Evolutionary conservation across 345 rosid genomes (phyloP).

Genomic region (Bruguiera gymnorhiza): DNA sequence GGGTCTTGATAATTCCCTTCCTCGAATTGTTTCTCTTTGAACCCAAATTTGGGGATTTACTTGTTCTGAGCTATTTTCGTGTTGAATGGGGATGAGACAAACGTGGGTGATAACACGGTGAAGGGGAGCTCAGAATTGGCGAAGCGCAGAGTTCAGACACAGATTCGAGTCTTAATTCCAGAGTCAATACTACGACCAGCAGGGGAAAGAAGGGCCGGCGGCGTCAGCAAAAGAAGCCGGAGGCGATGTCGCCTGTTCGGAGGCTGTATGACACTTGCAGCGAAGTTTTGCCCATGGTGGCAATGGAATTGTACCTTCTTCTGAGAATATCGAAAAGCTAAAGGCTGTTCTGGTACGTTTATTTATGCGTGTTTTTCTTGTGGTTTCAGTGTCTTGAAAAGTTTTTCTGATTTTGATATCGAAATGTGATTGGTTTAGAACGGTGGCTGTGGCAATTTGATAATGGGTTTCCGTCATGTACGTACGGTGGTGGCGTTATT

Average conservation of each 20-base stretch:
- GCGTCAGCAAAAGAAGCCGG: slow-evolving; percentile 26
- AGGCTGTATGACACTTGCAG: slow-evolving; percentile 65
- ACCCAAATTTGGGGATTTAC: background rate
- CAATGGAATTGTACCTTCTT: slow-evolving; percentile 58
- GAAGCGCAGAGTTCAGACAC: slow-evolving; percentile 22
- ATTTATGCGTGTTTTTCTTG: background rate
- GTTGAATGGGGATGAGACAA: slow-evolving; percentile 63
- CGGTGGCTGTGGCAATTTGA: too few species aligned
- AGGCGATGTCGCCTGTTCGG: slow-evolving; percentile 45
- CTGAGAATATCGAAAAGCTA: slow-evolving; percentile 53
- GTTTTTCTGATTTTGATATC: background rate
- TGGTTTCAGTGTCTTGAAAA: background rate
- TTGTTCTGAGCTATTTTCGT: background rate
- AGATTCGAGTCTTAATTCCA: slow-evolving; percentile 7
- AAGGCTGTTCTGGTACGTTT: slow-evolving; percentile 62
- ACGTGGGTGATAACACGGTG: slow-evolving; percentile 31
- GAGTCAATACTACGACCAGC: slow-evolving; percentile 17
- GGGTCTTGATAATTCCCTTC: slow-evolving; percentile 7
- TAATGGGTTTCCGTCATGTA: too few species aligned
- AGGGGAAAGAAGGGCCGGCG: slow-evolving; percentile 41
- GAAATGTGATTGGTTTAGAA: background rate
- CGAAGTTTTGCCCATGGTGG: slow-evolving; percentile 51
- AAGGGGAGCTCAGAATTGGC: slow-evolving; percentile 39
- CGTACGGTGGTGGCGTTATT: too few species aligned
- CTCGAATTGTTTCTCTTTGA: background rate